Percentiles rank a stretch among this genome's conserved stretches.
phyloP scores from a whole-genome alignment of 2,329 filamentous ascomycete genomes.

The Decorospora gaudefroyi region DNA sequence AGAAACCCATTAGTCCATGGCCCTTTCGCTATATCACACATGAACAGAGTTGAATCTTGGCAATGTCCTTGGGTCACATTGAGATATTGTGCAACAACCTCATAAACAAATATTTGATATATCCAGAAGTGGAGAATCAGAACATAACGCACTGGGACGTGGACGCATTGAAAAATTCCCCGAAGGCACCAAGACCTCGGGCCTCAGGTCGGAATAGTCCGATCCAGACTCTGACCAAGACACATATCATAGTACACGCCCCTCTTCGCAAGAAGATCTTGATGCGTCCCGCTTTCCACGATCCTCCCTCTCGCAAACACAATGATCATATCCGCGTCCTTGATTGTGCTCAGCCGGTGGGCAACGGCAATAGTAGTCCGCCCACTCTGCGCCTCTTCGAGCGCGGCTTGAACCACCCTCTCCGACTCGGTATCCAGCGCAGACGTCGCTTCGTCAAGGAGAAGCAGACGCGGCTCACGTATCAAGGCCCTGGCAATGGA shows the following conservation, averaged over 20 bases:
- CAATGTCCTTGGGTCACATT: too few relatives aligned
- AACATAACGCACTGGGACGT: not conserved
- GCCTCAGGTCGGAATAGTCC: slow-evolving; percentile 24
- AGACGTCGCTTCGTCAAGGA: slow-evolving; percentile 45
- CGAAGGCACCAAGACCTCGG: too few relatives aligned
- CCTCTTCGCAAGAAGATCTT: slow-evolving; percentile 45
- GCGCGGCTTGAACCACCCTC: slow-evolving; percentile 76
- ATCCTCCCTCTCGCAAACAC: slow-evolving; percentile 88
- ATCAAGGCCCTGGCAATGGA: slow-evolving; percentile 90
- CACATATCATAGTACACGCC: slow-evolving; percentile 55
- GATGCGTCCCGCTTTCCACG: slow-evolving; percentile 73
- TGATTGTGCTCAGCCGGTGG: slow-evolving; percentile 88
- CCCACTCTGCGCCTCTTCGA: slow-evolving; percentile 81
- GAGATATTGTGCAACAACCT: too few relatives aligned
- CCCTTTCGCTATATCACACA: too few relatives aligned
- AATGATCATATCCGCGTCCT: slow-evolving; percentile 91
- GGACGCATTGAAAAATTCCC: not conserved
- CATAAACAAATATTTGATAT: too few relatives aligned
- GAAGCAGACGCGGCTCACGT: slow-evolving; percentile 82
- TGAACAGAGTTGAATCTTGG: too few relatives aligned
- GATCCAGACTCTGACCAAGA: slow-evolving; percentile 50
- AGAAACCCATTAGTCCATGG: too few relatives aligned
- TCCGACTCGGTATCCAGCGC: slow-evolving; percentile 55
- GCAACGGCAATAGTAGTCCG: slow-evolving; percentile 94
- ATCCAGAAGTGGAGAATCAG: too few relatives aligned